phyloP scores from a whole-genome alignment of 1,284 basidiomycete genomes.

The Papiliotrema laurentii region DNA sequence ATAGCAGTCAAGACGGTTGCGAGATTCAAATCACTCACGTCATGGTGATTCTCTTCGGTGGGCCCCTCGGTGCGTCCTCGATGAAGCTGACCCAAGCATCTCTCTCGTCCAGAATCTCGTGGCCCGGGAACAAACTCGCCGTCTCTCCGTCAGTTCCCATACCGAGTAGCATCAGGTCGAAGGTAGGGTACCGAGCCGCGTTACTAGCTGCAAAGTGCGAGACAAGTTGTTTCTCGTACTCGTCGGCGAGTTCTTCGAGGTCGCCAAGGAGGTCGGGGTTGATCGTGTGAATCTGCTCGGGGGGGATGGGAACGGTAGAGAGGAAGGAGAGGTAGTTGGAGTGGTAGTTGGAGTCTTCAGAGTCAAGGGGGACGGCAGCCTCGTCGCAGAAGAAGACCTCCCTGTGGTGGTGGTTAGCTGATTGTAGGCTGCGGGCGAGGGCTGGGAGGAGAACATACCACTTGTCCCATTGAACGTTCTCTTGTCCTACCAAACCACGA shows the following conservation, averaged over 20 bases:
- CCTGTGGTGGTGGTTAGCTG: constrained; percentile 55
- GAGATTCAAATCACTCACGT: too few species aligned
- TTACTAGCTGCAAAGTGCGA: constrained; percentile 83
- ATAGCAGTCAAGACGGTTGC: too few species aligned
- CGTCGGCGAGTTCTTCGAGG: constrained; percentile 81
- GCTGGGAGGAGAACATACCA: constrained; percentile 53
- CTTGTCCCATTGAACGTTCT: constrained; percentile 87
- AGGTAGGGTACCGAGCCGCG: constrained; percentile 86
- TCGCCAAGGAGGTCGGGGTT: constrained; percentile 62
- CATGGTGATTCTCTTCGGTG: constrained; percentile 80
- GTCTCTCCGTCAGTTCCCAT: constrained; percentile 97
- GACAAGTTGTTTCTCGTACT: constrained; percentile 92
- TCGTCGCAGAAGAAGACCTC: constrained; percentile 98
- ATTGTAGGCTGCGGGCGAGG: constrained; percentile 21
- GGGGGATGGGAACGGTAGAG: constrained; percentile 71
- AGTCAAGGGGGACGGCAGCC: constrained; percentile 86
- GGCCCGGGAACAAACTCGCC: constrained; percentile 90
- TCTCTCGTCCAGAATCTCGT: constrained; percentile 74
- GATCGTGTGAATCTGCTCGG: constrained; percentile 79
- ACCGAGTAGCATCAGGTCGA: constrained; percentile 90
- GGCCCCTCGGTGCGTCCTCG: constrained; percentile 92
- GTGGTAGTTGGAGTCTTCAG: constrained; percentile 88
- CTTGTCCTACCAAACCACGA: constrained; percentile 65
- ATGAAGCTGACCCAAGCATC: constrained; percentile 93
- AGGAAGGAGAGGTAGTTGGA: constrained; percentile 76